These are phyloP conservation scores for Lactarius psammicola DNA, from an alignment of 768 basidiomycete genomes.

Conservation along the genomic window DNA sequence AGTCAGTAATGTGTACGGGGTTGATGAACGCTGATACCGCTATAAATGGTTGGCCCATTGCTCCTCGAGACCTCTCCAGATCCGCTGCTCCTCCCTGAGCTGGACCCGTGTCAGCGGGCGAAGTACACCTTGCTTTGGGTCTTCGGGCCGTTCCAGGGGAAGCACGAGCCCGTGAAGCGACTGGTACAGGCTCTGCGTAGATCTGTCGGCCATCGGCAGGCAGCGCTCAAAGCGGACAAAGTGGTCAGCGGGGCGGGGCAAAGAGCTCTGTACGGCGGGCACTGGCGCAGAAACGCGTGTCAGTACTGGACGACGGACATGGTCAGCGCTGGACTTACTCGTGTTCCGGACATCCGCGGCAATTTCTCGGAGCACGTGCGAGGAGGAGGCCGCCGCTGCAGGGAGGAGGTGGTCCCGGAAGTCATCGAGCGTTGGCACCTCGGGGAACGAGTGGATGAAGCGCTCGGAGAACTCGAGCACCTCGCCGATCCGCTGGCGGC, in stretches of 20 bases:
- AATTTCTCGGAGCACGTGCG: background rate
- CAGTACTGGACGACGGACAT: background rate
- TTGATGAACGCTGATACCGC: background rate
- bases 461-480: slow-evolving; percentile 17
- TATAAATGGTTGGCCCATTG: slow-evolving; percentile 8
- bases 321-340: background rate
- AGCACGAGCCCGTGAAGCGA: slow-evolving; percentile 6
- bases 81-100: slow-evolving; percentile 7
- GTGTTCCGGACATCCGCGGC: background rate
- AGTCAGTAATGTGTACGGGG: background rate
- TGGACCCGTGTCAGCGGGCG: slow-evolving; percentile 4
- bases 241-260: slow-evolving; percentile 4
- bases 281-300: background rate
- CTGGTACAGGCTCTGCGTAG: slow-evolving; percentile 9
- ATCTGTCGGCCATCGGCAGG: slow-evolving; percentile 5
- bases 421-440: slow-evolving; percentile 13
- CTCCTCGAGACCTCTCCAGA: background rate
- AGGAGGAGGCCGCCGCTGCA: slow-evolving; percentile 3
- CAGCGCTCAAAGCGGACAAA: slow-evolving; percentile 6
- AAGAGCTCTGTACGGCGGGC: background rate
- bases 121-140: slow-evolving; percentile 13
- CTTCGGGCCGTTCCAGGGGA: slow-evolving; percentile 13
- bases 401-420: slow-evolving; percentile 18
- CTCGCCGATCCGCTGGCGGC: slow-evolving; percentile 4
- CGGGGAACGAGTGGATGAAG: slow-evolving; percentile 11